A percentile compares a stretch with the other conserved stretches of the same genome.
These are phyloP conservation scores for Thalassiosira profunda DNA, from an alignment of 108 stramenopile species.

Conservation along the genomic window DNA sequence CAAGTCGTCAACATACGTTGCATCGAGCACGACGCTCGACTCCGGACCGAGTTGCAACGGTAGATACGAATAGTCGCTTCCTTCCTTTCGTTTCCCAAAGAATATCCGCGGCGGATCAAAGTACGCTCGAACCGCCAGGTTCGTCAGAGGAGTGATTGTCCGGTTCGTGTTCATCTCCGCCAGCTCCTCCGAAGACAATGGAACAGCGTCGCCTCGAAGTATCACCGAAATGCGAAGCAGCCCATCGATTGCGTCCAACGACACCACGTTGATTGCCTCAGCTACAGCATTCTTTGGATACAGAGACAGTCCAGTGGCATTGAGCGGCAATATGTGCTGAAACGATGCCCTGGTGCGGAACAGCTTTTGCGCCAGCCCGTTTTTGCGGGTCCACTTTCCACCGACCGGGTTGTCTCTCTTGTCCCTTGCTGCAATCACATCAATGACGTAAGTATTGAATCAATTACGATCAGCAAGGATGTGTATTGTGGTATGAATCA, in stretches of 20 bases:
- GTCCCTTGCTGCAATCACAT: too few species aligned
- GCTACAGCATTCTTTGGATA: slow-evolving; percentile 33
- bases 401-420: slow-evolving; percentile 77
- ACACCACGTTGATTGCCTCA: slow-evolving; percentile 76
- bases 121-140: slow-evolving; percentile 58
- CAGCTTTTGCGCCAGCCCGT: slow-evolving; percentile 51
- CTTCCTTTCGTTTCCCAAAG: slow-evolving; percentile 34
- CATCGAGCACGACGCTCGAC: slow-evolving; percentile 74
- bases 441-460: too few species aligned
- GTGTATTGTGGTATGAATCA: too few species aligned
- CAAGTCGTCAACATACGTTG: slow-evolving; percentile 53
- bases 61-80: slow-evolving; percentile 16
- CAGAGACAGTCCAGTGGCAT: slow-evolving; percentile 26
- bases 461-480: too few species aligned
- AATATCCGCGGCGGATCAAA: slow-evolving; percentile 79
- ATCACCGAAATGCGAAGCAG: slow-evolving; percentile 54
- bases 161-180: slow-evolving; percentile 23
- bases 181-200: slow-evolving; percentile 41
- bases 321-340: slow-evolving; percentile 70
- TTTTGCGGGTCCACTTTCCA: slow-evolving; percentile 79
- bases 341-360: slow-evolving; percentile 50
- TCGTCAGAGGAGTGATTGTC: slow-evolving; percentile 40
- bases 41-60: slow-evolving; percentile 58
- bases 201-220: slow-evolving; percentile 73
- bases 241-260: slow-evolving; percentile 59